Percentiles rank a stretch among this genome's conserved stretches.
Conservation (phyloP, 257 asterid genomes). For the Solanum ahanhuiri region DNA sequence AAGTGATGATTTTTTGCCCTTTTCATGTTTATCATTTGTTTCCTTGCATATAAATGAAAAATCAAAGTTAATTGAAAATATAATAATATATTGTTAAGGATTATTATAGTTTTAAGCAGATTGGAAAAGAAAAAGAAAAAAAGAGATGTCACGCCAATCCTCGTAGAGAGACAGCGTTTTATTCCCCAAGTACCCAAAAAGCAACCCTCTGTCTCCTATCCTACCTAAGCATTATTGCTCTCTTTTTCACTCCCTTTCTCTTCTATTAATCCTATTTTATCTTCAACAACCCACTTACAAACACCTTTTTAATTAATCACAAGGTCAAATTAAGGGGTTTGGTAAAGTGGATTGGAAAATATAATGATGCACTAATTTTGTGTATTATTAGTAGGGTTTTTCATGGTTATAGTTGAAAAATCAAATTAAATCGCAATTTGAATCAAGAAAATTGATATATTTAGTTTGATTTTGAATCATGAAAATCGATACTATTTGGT, state of each 20-base stretch:
- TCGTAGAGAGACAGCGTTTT: constrained; percentile 35
- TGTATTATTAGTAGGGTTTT: too few relatives aligned
- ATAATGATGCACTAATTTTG: background rate
- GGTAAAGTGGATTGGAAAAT: background rate
- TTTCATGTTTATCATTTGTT: constrained; percentile 48
- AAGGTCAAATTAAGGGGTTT: background rate
- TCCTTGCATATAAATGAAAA: constrained; percentile 28
- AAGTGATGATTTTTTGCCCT: constrained; percentile 27
- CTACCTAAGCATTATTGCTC: constrained; percentile 15
- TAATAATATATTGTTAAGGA: background rate
- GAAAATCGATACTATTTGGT: background rate
- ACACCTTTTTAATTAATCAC: constrained; percentile 18
- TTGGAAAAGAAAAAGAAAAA: background rate
- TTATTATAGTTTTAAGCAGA: background rate
- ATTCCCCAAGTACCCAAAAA: constrained; percentile 40
- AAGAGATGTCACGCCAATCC: constrained; percentile 30
- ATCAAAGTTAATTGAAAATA: background rate
- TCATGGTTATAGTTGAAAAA: too few relatives aligned
- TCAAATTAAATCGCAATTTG: too few relatives aligned
- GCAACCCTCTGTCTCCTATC: constrained; percentile 50
- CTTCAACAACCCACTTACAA: constrained; percentile 22
- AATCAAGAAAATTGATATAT: too few relatives aligned
- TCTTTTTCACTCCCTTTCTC: constrained; percentile 5
- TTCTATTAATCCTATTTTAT: constrained; percentile 3
- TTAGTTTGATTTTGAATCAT: background rate